Conservation (phyloP, 768 basidiomycete species). For the Phylloporus scabripes region DNA sequence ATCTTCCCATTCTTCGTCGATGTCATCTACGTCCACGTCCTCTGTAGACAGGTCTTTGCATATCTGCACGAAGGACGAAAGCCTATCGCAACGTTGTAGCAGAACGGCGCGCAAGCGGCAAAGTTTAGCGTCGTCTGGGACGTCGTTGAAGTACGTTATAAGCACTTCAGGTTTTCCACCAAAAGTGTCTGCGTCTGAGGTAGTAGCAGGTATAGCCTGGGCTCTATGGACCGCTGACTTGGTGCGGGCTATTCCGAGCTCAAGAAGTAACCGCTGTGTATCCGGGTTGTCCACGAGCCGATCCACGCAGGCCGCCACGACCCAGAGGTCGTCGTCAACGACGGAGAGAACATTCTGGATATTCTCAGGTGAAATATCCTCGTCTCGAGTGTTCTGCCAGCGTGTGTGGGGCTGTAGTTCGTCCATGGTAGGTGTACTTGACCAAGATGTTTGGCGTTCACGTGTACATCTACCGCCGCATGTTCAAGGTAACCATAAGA, state of each 20-base stretch:
- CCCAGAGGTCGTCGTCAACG: conserved; percentile 70
- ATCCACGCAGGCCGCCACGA: conserved; percentile 67
- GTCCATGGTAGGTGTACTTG: conserved; percentile 30
- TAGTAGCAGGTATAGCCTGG: conserved; percentile 33
- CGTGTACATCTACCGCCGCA: background rate
- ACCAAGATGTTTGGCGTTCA: background rate
- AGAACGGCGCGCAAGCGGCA: conserved; percentile 62
- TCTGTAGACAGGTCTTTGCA: conserved; percentile 36
- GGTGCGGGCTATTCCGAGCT: conserved; percentile 61
- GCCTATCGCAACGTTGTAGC: conserved; percentile 59
- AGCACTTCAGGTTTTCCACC: conserved; percentile 27
- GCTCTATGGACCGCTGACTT: conserved; percentile 42
- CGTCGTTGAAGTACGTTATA: conserved; percentile 48
- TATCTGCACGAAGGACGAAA: conserved; percentile 70
- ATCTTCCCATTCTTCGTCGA: conserved; percentile 45
- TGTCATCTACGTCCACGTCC: conserved; percentile 25
- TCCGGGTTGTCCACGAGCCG: conserved; percentile 52
- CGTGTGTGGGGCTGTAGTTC: conserved; percentile 35
- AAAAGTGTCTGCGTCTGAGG: conserved; percentile 17
- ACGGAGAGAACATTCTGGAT: conserved; percentile 44
- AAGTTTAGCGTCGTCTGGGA: conserved; percentile 58
- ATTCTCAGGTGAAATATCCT: conserved; percentile 48
- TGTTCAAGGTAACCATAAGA: background rate
- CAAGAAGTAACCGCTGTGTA: conserved; percentile 54
- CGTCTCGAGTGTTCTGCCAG: conserved; percentile 56